These are phyloP conservation scores for Amniculicola lignicola DNA, from an alignment of 495 filamentous ascomycete species.

Conservation along the genomic window DNA sequence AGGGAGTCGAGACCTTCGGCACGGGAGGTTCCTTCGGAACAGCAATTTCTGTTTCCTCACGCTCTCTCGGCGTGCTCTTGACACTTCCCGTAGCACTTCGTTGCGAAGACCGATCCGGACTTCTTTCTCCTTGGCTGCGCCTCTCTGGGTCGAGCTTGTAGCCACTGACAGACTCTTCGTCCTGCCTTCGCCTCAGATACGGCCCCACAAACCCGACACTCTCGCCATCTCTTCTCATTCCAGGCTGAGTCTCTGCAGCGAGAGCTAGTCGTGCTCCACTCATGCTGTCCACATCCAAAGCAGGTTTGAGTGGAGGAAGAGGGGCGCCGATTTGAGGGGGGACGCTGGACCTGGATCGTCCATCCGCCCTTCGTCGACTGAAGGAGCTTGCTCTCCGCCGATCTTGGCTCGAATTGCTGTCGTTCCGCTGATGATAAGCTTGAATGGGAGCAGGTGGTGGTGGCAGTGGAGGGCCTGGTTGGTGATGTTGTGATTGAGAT, in stretches of 20 bases:
- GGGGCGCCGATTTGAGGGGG: constrained; percentile 26
- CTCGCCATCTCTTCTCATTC: constrained; percentile 27
- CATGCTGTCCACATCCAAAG: constrained; percentile 16
- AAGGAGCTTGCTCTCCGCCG: constrained; percentile 29
- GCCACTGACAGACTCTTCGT: constrained; percentile 10
- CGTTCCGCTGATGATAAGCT: constrained; percentile 29
- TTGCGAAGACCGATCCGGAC: constrained; percentile 28
- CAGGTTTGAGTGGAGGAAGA: constrained; percentile 26
- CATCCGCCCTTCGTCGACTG: constrained; percentile 21
- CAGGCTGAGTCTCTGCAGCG: constrained; percentile 7
- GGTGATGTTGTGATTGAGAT: constrained; percentile 3
- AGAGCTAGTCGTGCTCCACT: constrained; percentile 22
- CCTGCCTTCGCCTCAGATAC: constrained; percentile 26
- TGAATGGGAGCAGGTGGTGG: constrained; percentile 12
- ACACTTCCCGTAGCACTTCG: constrained; percentile 24
- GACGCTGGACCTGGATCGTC: constrained; percentile 27
- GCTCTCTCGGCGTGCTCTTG: constrained; percentile 22
- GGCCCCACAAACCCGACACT: constrained; percentile 21
- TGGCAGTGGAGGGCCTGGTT: constrained; percentile 14
- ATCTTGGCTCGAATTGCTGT: constrained; percentile 21
- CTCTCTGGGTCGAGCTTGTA: constrained; percentile 5
- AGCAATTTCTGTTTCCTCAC: constrained; percentile 9
- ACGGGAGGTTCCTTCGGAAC: constrained; percentile 1
- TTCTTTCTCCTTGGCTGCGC: constrained; percentile 19
- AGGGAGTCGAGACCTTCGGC: neutral